A percentile compares a stretch with the other conserved stretches of the same genome.
Conservation (phyloP, 108 stramenopile genomes). For the Nannochloropsis oceanica region DNA sequence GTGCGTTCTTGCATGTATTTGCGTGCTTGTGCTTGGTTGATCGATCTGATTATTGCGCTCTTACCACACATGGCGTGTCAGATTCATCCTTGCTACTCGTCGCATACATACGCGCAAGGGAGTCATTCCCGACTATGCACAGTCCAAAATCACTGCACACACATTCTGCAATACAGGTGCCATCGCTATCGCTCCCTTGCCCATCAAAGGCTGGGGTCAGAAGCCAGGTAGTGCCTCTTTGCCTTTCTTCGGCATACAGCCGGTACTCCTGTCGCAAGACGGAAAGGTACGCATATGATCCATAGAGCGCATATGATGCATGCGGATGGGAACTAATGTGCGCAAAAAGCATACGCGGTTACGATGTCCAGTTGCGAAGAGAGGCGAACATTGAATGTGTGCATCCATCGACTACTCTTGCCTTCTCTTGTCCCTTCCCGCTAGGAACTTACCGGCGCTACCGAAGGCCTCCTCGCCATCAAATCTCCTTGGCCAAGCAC, state of each 20-base stretch:
- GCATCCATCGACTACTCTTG: background rate
- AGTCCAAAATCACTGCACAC: no score
- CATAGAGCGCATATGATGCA: no score
- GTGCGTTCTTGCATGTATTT: no score
- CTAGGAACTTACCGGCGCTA: background rate
- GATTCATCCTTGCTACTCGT: background rate
- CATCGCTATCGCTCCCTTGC: background rate
- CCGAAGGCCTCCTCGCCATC: conserved; percentile 17
- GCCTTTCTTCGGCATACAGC: conserved; percentile 13
- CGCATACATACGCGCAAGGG: no score
- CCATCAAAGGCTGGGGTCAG: background rate
- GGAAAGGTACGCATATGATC: background rate
- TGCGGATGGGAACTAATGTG: no score
- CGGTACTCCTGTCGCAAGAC: conserved; percentile 3
- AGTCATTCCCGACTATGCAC: no score
- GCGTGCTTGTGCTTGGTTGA: no score
- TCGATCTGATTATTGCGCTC: no score
- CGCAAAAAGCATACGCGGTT: no score
- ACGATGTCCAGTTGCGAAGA: conserved; percentile 13
- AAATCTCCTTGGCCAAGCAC: conserved; percentile 10
- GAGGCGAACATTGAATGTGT: background rate
- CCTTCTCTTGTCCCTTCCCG: background rate
- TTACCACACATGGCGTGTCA: background rate
- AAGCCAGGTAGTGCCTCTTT: conserved; percentile 2
- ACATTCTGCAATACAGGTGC: background rate